Base-by-base conservation (phyloP, 2,329 filamentous ascomycete species). In the Fusarium sp. region DNA sequence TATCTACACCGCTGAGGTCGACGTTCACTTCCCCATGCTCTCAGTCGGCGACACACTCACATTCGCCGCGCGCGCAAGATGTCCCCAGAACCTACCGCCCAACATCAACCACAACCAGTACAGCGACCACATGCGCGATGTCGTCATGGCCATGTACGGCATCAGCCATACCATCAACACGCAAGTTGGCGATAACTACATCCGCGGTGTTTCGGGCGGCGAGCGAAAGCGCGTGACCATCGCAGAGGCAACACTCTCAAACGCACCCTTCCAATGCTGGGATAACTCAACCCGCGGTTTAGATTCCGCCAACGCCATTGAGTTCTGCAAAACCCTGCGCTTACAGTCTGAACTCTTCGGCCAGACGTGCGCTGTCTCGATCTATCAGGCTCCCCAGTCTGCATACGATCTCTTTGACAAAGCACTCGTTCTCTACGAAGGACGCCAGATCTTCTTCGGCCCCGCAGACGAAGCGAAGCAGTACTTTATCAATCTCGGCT, bases 151-250 rank as follows among this genome's bases (percentile, higher is more conserved):
- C 19, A 67, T 77, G 84, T 95, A 95, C 73, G 92, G 92, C 6
- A 94, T 95, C 64, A 87, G 85, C 23, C 93, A 95, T 77, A 94
- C 92, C 0, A 88, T 89, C 75, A 87, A 93, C 76, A 95, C 93
- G 0, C 85, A 89, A 3, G 92, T 95, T 9, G 93, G 93, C 33
- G 90, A 94, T 76, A 90, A 92, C 71, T 86, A 83, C 76, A 87
- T 92, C 11, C 88, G 92, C 42, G 93, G 93, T 79, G 91, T 95
- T 1, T 93, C 90, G 44, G 93, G 93, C 69, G 93, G 93, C 52
- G 93, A 95, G 81, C 85, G 93, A 30, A 95, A 95, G 80, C 91
- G 93, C 75, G 92, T 94, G 9, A 91, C 90, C 28, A 94, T 95
- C 73, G 92, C 92, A 1, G 93, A 95, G 80, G 93, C 92, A 0